Conservation (phyloP, 2,329 filamentous ascomycete genomes). For the Talaromyces sp. region DNA sequence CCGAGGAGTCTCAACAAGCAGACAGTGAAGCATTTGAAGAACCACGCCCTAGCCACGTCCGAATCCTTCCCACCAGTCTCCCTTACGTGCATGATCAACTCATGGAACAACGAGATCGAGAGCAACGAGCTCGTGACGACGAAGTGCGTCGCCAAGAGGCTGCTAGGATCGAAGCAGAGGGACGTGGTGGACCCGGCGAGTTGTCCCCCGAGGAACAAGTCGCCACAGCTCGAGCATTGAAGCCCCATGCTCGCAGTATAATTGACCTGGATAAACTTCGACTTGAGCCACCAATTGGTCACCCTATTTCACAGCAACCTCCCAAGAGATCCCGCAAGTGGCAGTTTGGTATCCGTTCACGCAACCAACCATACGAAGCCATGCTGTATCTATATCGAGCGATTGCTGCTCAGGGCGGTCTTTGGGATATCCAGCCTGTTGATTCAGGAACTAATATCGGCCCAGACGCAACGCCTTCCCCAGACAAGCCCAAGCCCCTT, state of each 20-base stretch:
- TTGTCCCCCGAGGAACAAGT: conserved; percentile 70
- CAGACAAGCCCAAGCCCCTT: conserved; percentile 41
- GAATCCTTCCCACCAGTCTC: conserved; percentile 86
- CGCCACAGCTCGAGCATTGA: conserved; percentile 77
- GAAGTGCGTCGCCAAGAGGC: conserved; percentile 46
- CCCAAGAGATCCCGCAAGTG: conserved; percentile 76
- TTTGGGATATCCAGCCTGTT: conserved; percentile 69
- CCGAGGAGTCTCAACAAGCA: conserved; percentile 26
- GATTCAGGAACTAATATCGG: conserved; percentile 42
- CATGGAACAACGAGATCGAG: conserved; percentile 63
- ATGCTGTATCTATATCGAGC: conserved; percentile 95
- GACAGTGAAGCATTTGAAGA: conserved; percentile 41
- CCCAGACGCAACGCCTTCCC: conserved; percentile 36
- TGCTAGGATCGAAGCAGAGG: conserved; percentile 22
- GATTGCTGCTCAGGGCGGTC: conserved; percentile 80
- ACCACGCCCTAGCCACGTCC: conserved; percentile 78
- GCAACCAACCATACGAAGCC: conserved; percentile 92
- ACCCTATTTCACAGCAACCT: conserved; percentile 43
- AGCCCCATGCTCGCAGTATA: conserved; percentile 78
- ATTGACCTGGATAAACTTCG: conserved; percentile 66
- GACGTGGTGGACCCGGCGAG: conserved; percentile 26
- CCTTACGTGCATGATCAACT: conserved; percentile 89
- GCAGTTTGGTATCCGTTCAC: conserved; percentile 96
- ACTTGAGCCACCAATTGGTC: conserved; percentile 58
- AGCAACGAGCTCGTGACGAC: conserved; percentile 39